Evolutionary conservation across 345 rosid genomes (phyloP).

Genomic region (Trapa bicornis): DNA sequence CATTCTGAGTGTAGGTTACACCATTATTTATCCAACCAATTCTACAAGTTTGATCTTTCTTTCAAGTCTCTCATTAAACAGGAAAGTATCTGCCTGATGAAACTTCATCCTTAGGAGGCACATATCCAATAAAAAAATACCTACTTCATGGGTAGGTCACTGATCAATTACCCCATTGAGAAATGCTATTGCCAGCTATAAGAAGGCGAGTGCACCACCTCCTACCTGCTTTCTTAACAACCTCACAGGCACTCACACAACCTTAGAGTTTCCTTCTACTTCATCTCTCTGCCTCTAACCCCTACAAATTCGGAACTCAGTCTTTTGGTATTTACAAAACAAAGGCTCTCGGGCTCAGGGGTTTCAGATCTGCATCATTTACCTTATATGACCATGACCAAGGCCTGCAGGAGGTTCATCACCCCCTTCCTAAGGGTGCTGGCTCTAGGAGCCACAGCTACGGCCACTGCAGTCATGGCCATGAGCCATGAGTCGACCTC

Average conservation of each 20-base stretch:
- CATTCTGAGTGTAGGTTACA: too few relatives aligned
- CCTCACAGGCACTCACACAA: background rate
- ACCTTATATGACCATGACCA: constrained; percentile 2
- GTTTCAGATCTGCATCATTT: background rate
- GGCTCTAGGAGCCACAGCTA: constrained; percentile 24
- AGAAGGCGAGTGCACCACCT: constrained; percentile 13
- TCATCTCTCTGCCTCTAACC: background rate
- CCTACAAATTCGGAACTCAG: background rate
- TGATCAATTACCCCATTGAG: background rate
- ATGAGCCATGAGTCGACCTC: constrained; percentile 31
- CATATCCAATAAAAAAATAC: background rate
- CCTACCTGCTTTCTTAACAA: constrained; percentile 9
- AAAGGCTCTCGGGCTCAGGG: background rate
- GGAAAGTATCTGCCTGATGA: background rate
- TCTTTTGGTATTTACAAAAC: background rate
- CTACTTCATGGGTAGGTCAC: constrained; percentile 1
- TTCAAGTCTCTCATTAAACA: too few relatives aligned
- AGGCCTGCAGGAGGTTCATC: constrained; percentile 8
- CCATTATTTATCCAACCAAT: too few relatives aligned
- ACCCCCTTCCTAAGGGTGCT: constrained; percentile 26
- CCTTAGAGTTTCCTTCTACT: background rate
- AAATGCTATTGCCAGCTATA: background rate
- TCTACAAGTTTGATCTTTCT: too few relatives aligned
- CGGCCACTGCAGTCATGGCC: constrained; percentile 33
- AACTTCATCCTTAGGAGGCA: background rate